phyloP scores from a whole-genome alignment of 1,284 basidiomycete genomes.

The Ustilago vetiveriae region DNA sequence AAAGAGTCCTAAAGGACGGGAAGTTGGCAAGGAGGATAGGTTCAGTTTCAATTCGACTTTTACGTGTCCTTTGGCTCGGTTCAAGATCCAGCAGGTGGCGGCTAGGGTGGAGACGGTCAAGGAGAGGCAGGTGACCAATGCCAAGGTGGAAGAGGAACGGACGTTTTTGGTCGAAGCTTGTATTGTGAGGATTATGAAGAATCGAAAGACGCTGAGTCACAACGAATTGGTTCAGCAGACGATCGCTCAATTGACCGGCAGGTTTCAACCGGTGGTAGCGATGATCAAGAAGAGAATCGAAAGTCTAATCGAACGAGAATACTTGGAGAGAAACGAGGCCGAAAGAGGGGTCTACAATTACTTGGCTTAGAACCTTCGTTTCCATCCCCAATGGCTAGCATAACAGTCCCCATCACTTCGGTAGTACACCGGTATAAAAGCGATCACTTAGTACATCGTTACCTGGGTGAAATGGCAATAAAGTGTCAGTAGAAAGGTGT shows the following conservation, averaged over 20 bases:
- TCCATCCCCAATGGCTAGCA: too few relatives aligned
- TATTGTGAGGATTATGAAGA: conserved; percentile 98
- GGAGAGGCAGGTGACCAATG: conserved; percentile 89
- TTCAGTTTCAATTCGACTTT: conserved; percentile 92
- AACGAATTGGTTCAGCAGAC: conserved; percentile 92
- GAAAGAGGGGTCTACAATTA: conserved; percentile 59
- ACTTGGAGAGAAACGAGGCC: conserved; percentile 51
- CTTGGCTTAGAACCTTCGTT: conserved; percentile 51
- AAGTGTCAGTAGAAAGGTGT: too few relatives aligned
- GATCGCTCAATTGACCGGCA: conserved; percentile 80
- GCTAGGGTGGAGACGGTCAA: conserved; percentile 84
- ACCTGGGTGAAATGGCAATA: too few relatives aligned
- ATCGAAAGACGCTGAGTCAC: conserved; percentile 87
- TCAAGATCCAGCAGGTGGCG: conserved; percentile 93
- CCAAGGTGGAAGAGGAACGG: conserved; percentile 90
- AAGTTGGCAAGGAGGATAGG: conserved; percentile 78
- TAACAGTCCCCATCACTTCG: too few relatives aligned
- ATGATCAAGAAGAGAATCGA: conserved; percentile 95
- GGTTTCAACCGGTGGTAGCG: conserved; percentile 86
- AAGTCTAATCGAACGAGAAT: conserved; percentile 80
- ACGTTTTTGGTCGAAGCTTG: conserved; percentile 86
- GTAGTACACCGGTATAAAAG: too few relatives aligned
- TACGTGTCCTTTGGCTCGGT: conserved; percentile 80
- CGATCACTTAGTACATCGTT: too few relatives aligned
- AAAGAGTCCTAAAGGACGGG: conserved; percentile 88